A percentile compares a stretch with the other conserved stretches of the same genome.
These are phyloP conservation scores for Aspergillus aculeatus DNA, from an alignment of 2,329 filamentous ascomycete species.

Conservation along the genomic window DNA sequence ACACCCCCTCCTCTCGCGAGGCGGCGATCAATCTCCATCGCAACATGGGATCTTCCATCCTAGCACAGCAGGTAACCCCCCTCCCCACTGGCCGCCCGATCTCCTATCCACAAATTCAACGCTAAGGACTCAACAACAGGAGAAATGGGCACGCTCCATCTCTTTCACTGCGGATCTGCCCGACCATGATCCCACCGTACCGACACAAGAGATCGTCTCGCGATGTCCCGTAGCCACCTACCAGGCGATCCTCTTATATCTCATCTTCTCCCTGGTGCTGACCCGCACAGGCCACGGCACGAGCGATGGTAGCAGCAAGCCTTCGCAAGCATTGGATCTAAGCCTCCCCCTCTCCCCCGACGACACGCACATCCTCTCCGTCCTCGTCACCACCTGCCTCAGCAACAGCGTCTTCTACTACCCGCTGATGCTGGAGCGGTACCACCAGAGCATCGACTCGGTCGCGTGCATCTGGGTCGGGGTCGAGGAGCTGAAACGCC, in stretches of 20 bases:
- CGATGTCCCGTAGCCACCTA: conserved; percentile 30
- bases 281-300: too few relatives aligned
- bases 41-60: conserved; percentile 17
- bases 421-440: conserved; percentile 23
- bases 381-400: conserved; percentile 22
- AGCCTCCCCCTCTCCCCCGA: conserved; percentile 5
- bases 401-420: conserved; percentile 24
- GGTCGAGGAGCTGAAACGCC: conserved; percentile 27
- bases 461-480: conserved; percentile 22
- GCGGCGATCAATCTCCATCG: conserved; percentile 22
- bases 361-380: conserved; percentile 17
- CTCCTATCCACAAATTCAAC: too few relatives aligned
- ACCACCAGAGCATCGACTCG: conserved; percentile 10
- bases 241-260: conserved; percentile 28
- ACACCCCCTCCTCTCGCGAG: conserved; percentile 9
- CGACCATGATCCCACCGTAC: background rate
- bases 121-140: background rate
- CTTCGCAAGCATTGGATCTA: background rate
- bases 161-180: background rate
- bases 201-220: background rate
- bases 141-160: background rate
- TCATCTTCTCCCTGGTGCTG: conserved; percentile 25
- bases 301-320: background rate
- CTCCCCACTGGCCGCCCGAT: background rate
- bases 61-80: conserved; percentile 18